Base-by-base conservation (phyloP, 495 filamentous ascomycete genomes). In the Astrothelium subdiscretum region DNA sequence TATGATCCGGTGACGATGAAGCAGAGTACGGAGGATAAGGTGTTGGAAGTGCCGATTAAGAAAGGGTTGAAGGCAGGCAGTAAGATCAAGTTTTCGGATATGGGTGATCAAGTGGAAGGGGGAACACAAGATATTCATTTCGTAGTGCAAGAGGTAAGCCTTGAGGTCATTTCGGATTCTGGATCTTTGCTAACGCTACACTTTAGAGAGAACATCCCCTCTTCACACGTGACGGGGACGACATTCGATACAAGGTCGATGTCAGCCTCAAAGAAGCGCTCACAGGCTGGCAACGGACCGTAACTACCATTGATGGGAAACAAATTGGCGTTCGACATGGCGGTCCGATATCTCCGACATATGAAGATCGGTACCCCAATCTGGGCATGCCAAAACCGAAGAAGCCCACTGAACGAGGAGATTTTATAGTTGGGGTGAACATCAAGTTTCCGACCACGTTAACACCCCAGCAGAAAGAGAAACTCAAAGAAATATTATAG, bases 111-210 rank as follows among this genome's bases (percentile, higher is more conserved):
- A 71, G 91, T 95, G 65, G 94, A 97, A 71, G 94, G 95, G 31
- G 92, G 92, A n/a, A 87, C 90, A 61, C 95, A 98, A 74, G 95
- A 98, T 76, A 73, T 98, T 51, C 92, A 96, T 72, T 91, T 98
- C 67, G 86, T 97, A 58, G 84, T 98, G 10, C 85, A 88, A 69
- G 92, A 97, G 87, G 91, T 95, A 85, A n/a, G n/a, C n/a, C n/a
- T n/a, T n/a, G n/a, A n/a, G n/a, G n/a, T n/a, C n/a, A n/a, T n/a
- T n/a, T n/a, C n/a, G 48, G 20, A 20, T 29, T 54, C 8, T 54
- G 48, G 0, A 15, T 8, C 5, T 12, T 11, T 35, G 0, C 63
- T 51, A 63, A 63, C 64, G 10, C 8, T 59, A 67, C 66, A 8
- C 42, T 31, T 69, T 68, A 95, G 90, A 92, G 92, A 87, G 77